Base-by-base conservation (phyloP, 306 rosid genomes). In the Leucaena leucocephala region DNA sequence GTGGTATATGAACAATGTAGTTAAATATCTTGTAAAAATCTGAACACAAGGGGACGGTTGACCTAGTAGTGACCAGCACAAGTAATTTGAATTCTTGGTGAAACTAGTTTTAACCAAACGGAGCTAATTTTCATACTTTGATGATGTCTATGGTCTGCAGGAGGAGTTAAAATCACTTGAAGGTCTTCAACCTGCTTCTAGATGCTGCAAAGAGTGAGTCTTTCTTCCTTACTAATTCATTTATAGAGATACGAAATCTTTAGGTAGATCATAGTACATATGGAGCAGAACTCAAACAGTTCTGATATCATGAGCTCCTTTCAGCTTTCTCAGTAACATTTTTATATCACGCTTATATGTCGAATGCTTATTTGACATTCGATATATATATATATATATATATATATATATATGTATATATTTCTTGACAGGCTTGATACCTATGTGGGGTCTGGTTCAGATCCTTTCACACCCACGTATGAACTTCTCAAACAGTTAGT, bases 141-240 rank as follows among this genome's bases (percentile, higher is more conserved):
- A 27, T 49, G 46, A 69, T 76, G 33, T 44, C 15, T 71, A 55
- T 70, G 78, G 42, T 35, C 54, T 34, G 65, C 59, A 86, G 89
- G 87, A 86, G 80, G 89, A 86, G 76, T 75, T 86, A 54, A 81
- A 81, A 78, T 83, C 84, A 74, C 82, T 86, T n/a, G 87, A 83
- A 70, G 82, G 80, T 21, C 67, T 86, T 55, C 85, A 81, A 15
- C 85, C 85, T 80, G 85, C 85, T 71, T 86, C 89, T 35, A 81
- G 42, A 65, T 83, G 84, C 82, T 86, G 89, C 85, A 75, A 65
- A 81, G 87, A 86, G 89, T 86, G 74, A 63, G 84, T 13, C 8
- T 73, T 22, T 45, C 33, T 19, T 57, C 39, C 68, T 74, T 50
- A 8, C 27, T 66, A 38, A 15, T 58, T 22, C 65, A 10, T 58